Evolutionary conservation across 305 asterid species (phyloP).

Genomic region (Fraxinus platypoda): DNA sequence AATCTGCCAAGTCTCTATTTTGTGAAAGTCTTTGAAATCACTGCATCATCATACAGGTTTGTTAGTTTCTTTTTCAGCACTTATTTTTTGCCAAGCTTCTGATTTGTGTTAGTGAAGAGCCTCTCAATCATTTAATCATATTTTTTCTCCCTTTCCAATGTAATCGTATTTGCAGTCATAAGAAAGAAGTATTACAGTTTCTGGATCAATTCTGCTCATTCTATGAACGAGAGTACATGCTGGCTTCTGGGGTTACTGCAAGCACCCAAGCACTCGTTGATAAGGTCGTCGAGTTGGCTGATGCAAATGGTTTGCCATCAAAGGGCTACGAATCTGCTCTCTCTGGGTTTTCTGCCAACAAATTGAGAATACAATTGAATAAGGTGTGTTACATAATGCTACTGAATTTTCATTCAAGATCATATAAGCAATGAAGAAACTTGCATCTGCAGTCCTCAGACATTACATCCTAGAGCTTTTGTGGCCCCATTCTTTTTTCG

Average conservation of each 20-base stretch:
- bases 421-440: slow-evolving; percentile 9
- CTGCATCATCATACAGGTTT: slow-evolving; percentile 80
- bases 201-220: slow-evolving; percentile 81
- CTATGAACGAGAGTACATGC: slow-evolving; percentile 59
- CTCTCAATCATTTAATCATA: not conserved
- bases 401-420: slow-evolving; percentile 3
- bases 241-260: slow-evolving; percentile 46
- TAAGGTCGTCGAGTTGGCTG: slow-evolving; percentile 74
- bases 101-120: not conserved
- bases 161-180: slow-evolving; percentile 60
- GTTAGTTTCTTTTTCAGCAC: slow-evolving; percentile 25
- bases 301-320: slow-evolving; percentile 70
- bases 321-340: slow-evolving; percentile 63
- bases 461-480: not conserved
- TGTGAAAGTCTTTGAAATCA: slow-evolving; percentile 62
- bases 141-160: slow-evolving; percentile 6
- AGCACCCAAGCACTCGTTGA: slow-evolving; percentile 55
- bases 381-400: slow-evolving; percentile 48
- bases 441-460: not conserved
- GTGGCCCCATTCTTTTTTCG: not conserved
- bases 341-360: slow-evolving; percentile 57
- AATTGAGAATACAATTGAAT: slow-evolving; percentile 48
- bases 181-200: slow-evolving; percentile 70
- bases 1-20: slow-evolving; percentile 59
- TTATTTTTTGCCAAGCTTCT: slow-evolving; percentile 11